Evolutionary conservation across 225 moss, liverwort and hornwort genomes (phyloP).

Genomic region (Pseudoscleropodium purum): DNA sequence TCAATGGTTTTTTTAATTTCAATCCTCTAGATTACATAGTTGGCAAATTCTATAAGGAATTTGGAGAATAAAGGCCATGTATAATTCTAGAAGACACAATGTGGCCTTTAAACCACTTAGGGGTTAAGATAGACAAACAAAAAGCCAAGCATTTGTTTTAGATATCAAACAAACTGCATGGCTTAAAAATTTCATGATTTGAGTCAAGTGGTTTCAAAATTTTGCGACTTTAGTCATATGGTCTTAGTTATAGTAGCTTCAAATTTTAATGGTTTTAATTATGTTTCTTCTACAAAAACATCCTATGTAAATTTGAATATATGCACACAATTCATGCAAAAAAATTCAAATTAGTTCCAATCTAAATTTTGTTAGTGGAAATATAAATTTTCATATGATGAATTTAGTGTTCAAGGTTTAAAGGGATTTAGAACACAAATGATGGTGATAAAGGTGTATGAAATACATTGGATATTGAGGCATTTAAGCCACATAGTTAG

Average conservation of each 20-base stretch:
- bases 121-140: no score
- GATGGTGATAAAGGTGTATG: background rate
- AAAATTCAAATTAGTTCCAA: accelerated
- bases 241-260: background rate
- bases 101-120: no score
- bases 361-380: background rate
- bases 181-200: background rate
- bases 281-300: background rate
- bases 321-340: background rate
- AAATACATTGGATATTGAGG: background rate
- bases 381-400: background rate
- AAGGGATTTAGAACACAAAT: background rate
- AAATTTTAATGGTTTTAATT: no score
- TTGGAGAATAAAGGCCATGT: no score
- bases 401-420: background rate
- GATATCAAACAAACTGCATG: background rate
- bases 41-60: no score
- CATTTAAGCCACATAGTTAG: background rate
- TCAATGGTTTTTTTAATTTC: no score
- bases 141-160: accelerated
- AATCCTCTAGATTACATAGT: no score
- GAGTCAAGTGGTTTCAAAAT: background rate
- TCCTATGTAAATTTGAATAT: accelerated
- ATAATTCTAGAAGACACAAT: no score
- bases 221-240: background rate